These are phyloP conservation scores for Pugionium dolabratum DNA, from an alignment of 345 rosid species.

Conservation along the genomic window DNA sequence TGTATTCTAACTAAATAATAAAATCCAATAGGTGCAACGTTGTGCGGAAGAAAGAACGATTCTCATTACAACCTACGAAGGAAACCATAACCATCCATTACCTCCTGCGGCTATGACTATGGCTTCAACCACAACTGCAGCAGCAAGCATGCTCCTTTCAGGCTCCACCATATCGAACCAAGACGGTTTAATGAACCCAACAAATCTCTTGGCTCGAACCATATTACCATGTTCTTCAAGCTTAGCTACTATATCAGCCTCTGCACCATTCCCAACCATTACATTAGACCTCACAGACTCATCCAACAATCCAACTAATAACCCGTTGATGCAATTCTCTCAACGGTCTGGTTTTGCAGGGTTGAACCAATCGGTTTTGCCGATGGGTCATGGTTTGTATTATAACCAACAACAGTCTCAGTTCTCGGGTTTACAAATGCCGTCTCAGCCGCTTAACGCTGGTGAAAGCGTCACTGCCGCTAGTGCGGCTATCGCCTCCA, in stretches of 20 bases:
- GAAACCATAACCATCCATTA: slow-evolving; percentile 91
- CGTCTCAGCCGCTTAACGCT: slow-evolving; percentile 41
- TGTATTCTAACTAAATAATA: slow-evolving; percentile 14
- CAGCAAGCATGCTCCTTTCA: slow-evolving; percentile 76
- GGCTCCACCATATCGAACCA: slow-evolving; percentile 77
- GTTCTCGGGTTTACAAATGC: slow-evolving; percentile 76
- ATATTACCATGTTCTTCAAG: slow-evolving; percentile 86
- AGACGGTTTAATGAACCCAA: slow-evolving; percentile 66
- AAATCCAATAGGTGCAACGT: slow-evolving; percentile 68
- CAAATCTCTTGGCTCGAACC: slow-evolving; percentile 67
- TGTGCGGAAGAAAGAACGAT: slow-evolving; percentile 86
- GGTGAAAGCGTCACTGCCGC: slow-evolving; percentile 53
- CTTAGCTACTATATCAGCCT: slow-evolving; percentile 94
- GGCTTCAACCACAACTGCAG: slow-evolving; percentile 93
- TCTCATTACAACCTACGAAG: slow-evolving; percentile 92
- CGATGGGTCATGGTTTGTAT: slow-evolving; percentile 66
- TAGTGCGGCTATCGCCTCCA: slow-evolving; percentile 70
- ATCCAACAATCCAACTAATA: slow-evolving; percentile 43
- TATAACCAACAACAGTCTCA: slow-evolving; percentile 66
- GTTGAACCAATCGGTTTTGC: slow-evolving; percentile 37
- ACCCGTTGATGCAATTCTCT: slow-evolving; percentile 43
- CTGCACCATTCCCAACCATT: slow-evolving; percentile 95
- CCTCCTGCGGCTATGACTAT: slow-evolving; percentile 91
- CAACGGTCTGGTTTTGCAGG: slow-evolving; percentile 35
- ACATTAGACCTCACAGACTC: slow-evolving; percentile 81